A percentile compares a stretch with the other conserved stretches of the same genome.
These are phyloP conservation scores for Sanghuangporus sanghuang DNA, from an alignment of 1,284 basidiomycete genomes.

Conservation along the genomic window DNA sequence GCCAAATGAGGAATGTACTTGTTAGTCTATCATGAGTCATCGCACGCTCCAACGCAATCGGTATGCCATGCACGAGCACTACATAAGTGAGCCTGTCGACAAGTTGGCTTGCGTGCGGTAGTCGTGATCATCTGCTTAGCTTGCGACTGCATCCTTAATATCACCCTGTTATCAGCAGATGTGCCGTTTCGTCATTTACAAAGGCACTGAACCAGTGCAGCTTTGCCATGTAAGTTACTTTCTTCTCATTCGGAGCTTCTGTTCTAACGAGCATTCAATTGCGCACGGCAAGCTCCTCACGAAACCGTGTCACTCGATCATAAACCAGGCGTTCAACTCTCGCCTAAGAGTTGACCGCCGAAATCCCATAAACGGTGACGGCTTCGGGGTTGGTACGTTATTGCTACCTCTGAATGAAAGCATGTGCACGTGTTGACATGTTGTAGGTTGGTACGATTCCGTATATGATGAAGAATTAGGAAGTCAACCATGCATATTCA, in stretches of 20 bases:
- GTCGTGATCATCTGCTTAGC: neutral
- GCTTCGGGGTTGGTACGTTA: conserved; percentile 87
- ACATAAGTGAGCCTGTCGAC: neutral
- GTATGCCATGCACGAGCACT: neutral
- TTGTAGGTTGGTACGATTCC: conserved; percentile 81
- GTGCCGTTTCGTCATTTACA: conserved; percentile 91
- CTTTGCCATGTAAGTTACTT: conserved; percentile 47
- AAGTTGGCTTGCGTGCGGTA: neutral
- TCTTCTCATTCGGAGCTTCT: neutral
- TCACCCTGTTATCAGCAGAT: conserved; percentile 27
- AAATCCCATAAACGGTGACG: conserved; percentile 91
- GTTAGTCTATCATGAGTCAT: neutral
- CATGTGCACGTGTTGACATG: neutral
- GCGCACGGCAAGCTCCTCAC: conserved; percentile 63
- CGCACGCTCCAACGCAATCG: neutral
- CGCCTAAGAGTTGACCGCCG: conserved; percentile 76
- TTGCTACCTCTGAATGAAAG: neutral
- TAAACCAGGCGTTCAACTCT: conserved; percentile 93
- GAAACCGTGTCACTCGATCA: conserved; percentile 91
- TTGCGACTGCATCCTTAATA: neutral
- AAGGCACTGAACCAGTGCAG: conserved; percentile 77
- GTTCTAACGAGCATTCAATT: neutral
- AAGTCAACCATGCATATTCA: conserved; percentile 91
- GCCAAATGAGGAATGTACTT: neutral
- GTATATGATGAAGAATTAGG: conserved; percentile 77